phyloP scores from a whole-genome alignment of 208 protist genomes.

The Chromosphaera perkinsii region DNA sequence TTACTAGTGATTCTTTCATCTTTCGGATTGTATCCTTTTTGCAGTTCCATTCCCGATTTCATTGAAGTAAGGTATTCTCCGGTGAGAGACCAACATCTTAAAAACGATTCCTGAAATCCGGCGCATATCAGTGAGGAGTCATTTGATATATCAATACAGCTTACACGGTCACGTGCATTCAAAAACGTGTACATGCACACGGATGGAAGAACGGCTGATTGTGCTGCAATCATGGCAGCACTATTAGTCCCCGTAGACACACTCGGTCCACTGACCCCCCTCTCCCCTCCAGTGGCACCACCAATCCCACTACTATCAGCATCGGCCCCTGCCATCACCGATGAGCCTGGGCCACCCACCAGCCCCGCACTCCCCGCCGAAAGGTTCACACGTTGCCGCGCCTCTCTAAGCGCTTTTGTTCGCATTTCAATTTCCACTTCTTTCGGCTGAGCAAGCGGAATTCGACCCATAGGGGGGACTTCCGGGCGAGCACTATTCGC shows the following conservation, averaged over 20 bases:
- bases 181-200: slow-evolving; percentile 62
- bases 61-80: slow-evolving; percentile 8
- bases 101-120: slow-evolving; percentile 54
- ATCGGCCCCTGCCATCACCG: not conserved
- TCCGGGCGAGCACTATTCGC: not conserved
- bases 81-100: slow-evolving; percentile 53
- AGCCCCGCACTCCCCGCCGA: not conserved
- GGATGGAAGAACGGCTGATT: slow-evolving; percentile 43
- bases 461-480: not conserved
- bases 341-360: not conserved
- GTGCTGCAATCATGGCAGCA: slow-evolving; percentile 38
- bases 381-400: slow-evolving; percentile 6
- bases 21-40: not conserved
- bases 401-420: not conserved
- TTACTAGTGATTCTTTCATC: slow-evolving; percentile 9
- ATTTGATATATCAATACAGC: slow-evolving; percentile 22
- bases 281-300: too few relatives aligned
- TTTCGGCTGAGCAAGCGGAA: not conserved
- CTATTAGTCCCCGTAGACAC: slow-evolving; percentile 9
- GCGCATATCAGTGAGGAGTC: slow-evolving; percentile 43
- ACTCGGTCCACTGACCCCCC: too few relatives aligned
- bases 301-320: too few relatives aligned
- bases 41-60: not conserved
- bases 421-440: slow-evolving; percentile 1
- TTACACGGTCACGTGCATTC: slow-evolving; percentile 40